A percentile compares a stretch with the other conserved stretches of the same genome.
Evolutionary conservation across 148 eudicot species (phyloP).

Genomic region (Oxyria digyna): DNA sequence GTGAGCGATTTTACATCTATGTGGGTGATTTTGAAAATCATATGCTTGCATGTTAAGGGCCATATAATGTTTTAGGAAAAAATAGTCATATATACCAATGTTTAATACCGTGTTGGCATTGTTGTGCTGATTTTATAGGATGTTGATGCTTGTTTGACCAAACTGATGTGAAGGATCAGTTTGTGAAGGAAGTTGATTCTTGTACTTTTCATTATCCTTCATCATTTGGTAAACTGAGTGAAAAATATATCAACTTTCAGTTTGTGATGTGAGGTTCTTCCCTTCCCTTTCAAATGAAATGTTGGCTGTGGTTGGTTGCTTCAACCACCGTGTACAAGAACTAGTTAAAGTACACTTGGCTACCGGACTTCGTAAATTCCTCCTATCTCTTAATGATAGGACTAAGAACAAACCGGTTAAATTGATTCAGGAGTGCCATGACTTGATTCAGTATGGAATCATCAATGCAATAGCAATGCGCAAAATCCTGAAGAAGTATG

Average conservation of each 20-base stretch:
- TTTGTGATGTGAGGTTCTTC: conserved; percentile 82
- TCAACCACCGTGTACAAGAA: conserved; percentile 65
- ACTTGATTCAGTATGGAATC: conserved; percentile 69
- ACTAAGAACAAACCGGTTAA: conserved; percentile 34
- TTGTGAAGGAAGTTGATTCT: not conserved
- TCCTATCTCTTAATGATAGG: conserved; percentile 53
- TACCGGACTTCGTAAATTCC: conserved; percentile 58
- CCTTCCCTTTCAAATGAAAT: conserved; percentile 76
- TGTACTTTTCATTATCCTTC: not conserved
- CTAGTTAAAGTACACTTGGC: conserved; percentile 72
- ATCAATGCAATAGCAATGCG: conserved; percentile 83
- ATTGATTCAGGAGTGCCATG: conserved; percentile 63
- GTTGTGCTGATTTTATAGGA: not conserved
- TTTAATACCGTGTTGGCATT: not conserved
- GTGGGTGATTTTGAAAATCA: not conserved
- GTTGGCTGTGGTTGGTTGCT: conserved; percentile 72
- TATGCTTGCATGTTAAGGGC: not conserved
- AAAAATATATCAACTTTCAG: conserved; percentile 19
- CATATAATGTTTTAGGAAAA: not conserved
- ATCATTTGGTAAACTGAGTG: not conserved
- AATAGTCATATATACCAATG: not conserved
- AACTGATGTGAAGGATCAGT: not conserved
- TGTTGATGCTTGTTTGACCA: not conserved
- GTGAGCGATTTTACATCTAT: not conserved
- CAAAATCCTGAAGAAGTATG: conserved; percentile 85